Base-by-base conservation (phyloP, 345 rosid species). In the Lepidium didymum region DNA sequence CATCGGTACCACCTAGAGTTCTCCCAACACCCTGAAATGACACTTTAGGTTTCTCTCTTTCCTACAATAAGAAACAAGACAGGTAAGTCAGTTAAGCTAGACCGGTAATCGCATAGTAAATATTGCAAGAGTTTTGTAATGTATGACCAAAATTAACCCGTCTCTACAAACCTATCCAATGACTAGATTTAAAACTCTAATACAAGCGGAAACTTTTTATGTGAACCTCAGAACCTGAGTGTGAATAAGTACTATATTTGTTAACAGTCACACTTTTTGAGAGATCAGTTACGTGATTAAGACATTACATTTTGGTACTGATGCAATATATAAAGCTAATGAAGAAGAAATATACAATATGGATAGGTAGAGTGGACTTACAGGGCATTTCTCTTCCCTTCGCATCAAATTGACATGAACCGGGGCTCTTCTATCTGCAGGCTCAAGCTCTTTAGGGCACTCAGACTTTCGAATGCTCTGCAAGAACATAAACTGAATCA, bases 361-460 rank as follows among this genome's bases (percentile, higher is more conserved):
- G 13, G 49, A 45, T 35, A 47, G 56, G 59, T 23, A 57, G 62
- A 64, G 58, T 66, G 41, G 68, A 75, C 94, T 89, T 72, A 92
- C 98, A 8, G 96, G 96, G 76, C 86, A 88, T 14, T 83, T 80
- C 79, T 80, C 86, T 12, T 87, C 95, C 78, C 85, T 86, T 73
- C 90, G 84, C 55, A 91, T 89, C 79, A 94, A 80, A 77, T 91
- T 94, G 58, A 91, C 99, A 79, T 87, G 93, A 45, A 94, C 96
- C 3, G 86, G 71, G 14, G 97, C 82, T 79, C 93, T 94, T 71
- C 75, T 81, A 82, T 91, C 96, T 0, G 85, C 90, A 73, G 97
- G 97, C 84, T 91, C 97, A 38, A 94, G 99, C 85, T 89, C 99
- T 78, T 83, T 87, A 6, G 99, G 99, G 62, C 99, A 94, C 83